Base-by-base conservation (phyloP, 2,329 filamentous ascomycete species). In the Fusarium lyarnte region DNA sequence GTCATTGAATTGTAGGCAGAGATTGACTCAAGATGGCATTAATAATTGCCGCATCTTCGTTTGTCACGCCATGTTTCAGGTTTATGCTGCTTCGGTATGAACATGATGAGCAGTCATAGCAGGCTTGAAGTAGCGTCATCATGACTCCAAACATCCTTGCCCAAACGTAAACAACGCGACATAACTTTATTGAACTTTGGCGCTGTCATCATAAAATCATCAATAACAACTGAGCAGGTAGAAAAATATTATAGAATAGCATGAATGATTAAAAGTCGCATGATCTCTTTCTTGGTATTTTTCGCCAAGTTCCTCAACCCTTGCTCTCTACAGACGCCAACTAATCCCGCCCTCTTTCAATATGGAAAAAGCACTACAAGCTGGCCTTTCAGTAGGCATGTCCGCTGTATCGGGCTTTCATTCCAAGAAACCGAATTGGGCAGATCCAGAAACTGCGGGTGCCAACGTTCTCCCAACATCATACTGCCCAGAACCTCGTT, bases 351-450 rank as follows among this genome's bases (percentile, higher is more conserved):
- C n/a, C 12, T 41, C 14, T 21, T 23, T 8, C 10, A 27, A 3
- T 4, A 62, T 63, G 41, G 64, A 69, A 1, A 58, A 54, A 41
- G 36, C 9, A 43, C 27, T 69, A 1, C 42, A 59, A 25, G 4
- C 58, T 1, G 58, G 52, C n/a, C 64, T 63, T 1, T 23, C 51
- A n/a, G 17, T 25, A 29, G 46, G 64, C 11, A 69, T 58, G 51
- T 58, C 66, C 1, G 41, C 58, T 12, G 21, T 52, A 0, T 43
- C 58, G 3, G 58, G 52, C 8, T 13, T 54, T 3, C 42, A 68
- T 2, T 63, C 41, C 6, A 35, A 21, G 17, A 69, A 69, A 10
- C 64, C 64, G 1, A 69, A 64, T 0, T 69, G 66, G 58, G 66
- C 65, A 23, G 47, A 43, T 11, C 52, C 46, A 2, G 41, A 63